These are phyloP conservation scores for Eutypa lata DNA, from an alignment of 2,329 filamentous ascomycete species.

Conservation along the genomic window DNA sequence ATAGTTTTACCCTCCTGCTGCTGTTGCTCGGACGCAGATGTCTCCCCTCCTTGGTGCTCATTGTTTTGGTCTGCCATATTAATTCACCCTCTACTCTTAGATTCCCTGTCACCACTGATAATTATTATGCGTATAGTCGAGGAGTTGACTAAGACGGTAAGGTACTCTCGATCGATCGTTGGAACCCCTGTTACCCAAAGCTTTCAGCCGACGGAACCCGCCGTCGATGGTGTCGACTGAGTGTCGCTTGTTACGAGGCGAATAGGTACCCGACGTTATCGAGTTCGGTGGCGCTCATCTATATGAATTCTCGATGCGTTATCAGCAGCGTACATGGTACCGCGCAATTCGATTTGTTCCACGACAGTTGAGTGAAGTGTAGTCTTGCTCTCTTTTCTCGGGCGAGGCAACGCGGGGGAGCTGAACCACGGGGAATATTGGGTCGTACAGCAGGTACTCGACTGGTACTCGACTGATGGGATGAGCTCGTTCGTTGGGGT, in stretches of 20 bases:
- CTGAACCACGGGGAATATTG: neutral
- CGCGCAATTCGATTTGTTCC: neutral
- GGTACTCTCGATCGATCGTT: neutral
- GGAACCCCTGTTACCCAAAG: neutral
- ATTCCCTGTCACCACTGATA: neutral
- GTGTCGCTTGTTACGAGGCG: neutral
- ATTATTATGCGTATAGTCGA: neutral
- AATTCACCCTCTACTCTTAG: neutral
- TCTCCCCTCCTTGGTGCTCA: neutral
- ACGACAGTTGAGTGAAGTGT: neutral
- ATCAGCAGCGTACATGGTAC: neutral
- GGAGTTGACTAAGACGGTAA: too few relatives aligned
- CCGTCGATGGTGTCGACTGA: neutral
- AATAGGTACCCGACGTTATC: neutral
- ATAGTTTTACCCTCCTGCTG: conserved; percentile 16
- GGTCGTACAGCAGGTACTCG: neutral
- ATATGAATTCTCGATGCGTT: neutral
- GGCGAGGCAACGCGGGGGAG: neutral
- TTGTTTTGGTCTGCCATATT: neutral
- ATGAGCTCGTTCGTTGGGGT: too few relatives aligned
- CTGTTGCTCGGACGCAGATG: conserved; percentile 2
- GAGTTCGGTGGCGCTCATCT: neutral
- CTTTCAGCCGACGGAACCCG: neutral
- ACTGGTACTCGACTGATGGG: too few relatives aligned
- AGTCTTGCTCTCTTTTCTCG: neutral